Percentiles rank a stretch among this genome's conserved stretches.
phyloP scores from a whole-genome alignment of 1,284 basidiomycete genomes.

The Cutaneotrichosporon cyanovorans region DNA sequence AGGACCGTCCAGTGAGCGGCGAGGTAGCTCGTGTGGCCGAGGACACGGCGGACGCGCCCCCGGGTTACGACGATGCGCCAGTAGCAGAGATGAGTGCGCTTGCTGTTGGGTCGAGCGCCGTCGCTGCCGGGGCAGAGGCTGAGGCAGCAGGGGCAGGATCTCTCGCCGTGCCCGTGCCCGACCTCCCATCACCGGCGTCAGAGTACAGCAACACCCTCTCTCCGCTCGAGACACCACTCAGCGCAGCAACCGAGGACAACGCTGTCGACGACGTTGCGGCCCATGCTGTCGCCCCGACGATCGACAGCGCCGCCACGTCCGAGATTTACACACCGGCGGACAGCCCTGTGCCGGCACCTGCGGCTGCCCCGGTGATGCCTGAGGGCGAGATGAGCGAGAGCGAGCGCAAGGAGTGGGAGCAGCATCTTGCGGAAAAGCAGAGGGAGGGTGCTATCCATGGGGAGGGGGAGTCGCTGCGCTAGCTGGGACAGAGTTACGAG shows the following conservation, averaged over 20 bases:
- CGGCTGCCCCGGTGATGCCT: neutral
- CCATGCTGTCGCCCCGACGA: neutral
- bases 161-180: no score
- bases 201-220: neutral
- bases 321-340: neutral
- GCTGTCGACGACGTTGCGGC: neutral
- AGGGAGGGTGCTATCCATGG: no score
- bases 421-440: constrained; percentile 1
- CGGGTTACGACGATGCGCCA: neutral
- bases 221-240: neutral
- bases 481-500: no score
- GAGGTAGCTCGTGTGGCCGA: neutral
- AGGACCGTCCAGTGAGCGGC: neutral
- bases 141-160: no score
- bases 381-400: constrained; percentile 4
- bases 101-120: neutral
- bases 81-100: neutral
- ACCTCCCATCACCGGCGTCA: neutral
- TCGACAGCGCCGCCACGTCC: neutral
- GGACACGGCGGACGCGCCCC: neutral
- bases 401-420: constrained; percentile 13
- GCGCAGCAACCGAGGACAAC: neutral
- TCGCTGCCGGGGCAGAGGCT: no score
- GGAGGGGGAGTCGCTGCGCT: no score
- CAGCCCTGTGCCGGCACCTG: no score